Evolutionary conservation across 2,329 filamentous ascomycete genomes (phyloP).

Genomic region (Fusarium buharicum): DNA sequence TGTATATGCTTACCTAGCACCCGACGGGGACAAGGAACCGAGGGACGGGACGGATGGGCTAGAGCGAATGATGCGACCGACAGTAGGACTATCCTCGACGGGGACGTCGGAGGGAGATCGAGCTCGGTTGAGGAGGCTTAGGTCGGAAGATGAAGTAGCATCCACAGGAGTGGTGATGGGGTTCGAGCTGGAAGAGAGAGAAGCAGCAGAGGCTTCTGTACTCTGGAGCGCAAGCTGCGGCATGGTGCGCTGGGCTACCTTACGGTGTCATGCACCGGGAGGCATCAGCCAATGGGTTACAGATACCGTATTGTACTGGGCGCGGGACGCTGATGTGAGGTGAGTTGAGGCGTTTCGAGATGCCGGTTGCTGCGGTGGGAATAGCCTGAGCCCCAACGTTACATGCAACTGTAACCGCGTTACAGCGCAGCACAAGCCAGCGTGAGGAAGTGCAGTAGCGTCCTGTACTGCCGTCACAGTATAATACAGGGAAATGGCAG

Average conservation of each 20-base stretch:
- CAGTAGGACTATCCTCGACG: conserved; percentile 59
- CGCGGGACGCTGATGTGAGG: conserved; percentile 36
- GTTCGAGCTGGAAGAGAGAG: conserved; percentile 29
- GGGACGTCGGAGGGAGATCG: conserved; percentile 39
- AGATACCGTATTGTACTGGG: conserved; percentile 20
- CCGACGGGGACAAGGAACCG: conserved; percentile 40
- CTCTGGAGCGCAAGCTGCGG: conserved; percentile 63
- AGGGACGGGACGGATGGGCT: conserved; percentile 36
- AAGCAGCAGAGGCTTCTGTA: conserved; percentile 51
- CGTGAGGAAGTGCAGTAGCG: conserved; percentile 24
- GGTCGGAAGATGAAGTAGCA: conserved; percentile 16
- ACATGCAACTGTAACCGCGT: conserved; percentile 41
- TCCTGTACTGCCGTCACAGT: conserved; percentile 2
- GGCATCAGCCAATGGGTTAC: conserved; percentile 45
- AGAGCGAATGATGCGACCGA: conserved; percentile 51
- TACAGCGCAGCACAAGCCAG: conserved; percentile 28
- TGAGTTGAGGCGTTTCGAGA: conserved; percentile 49
- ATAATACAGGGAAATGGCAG: conserved; percentile 11
- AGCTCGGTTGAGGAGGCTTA: conserved; percentile 22
- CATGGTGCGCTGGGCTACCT: conserved; percentile 56
- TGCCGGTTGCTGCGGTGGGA: conserved; percentile 44
- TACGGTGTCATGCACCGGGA: conserved; percentile 48
- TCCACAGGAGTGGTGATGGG: conserved; percentile 29
- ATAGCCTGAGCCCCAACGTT: conserved; percentile 42
- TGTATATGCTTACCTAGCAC: conserved; percentile 45